Evolutionary conservation across 352 stramenopile genomes (phyloP).

Genomic region (Thalassiosira exigua): DNA sequence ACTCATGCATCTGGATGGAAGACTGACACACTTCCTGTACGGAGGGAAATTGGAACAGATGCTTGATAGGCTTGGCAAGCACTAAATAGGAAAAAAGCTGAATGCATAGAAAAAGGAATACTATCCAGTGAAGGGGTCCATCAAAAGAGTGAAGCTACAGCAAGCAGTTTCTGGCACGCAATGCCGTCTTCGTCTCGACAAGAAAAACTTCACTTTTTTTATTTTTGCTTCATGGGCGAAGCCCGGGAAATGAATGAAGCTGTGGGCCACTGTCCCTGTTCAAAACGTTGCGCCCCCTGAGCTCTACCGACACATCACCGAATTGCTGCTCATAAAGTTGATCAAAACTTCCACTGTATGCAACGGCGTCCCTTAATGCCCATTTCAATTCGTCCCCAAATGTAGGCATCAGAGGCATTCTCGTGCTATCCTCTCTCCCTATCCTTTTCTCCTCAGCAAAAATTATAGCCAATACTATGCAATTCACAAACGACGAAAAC

Average conservation of each 20-base stretch:
- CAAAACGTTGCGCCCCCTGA: neutral
- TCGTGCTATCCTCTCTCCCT: neutral
- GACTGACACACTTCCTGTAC: too few relatives aligned
- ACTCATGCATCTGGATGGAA: too few relatives aligned
- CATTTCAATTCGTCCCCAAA: constrained; percentile 45
- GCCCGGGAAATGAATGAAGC: neutral
- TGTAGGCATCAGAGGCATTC: constrained; percentile 1
- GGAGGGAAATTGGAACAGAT: too few relatives aligned
- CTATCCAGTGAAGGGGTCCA: too few relatives aligned
- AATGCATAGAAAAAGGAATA: too few relatives aligned
- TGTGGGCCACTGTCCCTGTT: neutral
- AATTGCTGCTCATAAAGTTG: constrained; percentile 44
- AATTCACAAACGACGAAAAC: constrained; percentile 34
- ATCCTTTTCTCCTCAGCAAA: constrained; percentile 38
- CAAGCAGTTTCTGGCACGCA: too few relatives aligned
- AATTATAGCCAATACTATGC: constrained; percentile 38
- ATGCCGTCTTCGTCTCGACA: too few relatives aligned
- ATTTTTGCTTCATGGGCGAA: neutral
- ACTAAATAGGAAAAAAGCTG: too few relatives aligned
- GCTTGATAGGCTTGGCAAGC: too few relatives aligned
- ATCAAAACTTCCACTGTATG: constrained; percentile 33
- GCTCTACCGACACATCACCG: constrained; percentile 5
- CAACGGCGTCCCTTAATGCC: constrained; percentile 34
- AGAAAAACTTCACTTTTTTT: too few relatives aligned
- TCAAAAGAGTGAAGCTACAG: too few relatives aligned